Evolutionary conservation across 805 yeast genomes (phyloP).

Genomic region (Candida tallmaniae): DNA sequence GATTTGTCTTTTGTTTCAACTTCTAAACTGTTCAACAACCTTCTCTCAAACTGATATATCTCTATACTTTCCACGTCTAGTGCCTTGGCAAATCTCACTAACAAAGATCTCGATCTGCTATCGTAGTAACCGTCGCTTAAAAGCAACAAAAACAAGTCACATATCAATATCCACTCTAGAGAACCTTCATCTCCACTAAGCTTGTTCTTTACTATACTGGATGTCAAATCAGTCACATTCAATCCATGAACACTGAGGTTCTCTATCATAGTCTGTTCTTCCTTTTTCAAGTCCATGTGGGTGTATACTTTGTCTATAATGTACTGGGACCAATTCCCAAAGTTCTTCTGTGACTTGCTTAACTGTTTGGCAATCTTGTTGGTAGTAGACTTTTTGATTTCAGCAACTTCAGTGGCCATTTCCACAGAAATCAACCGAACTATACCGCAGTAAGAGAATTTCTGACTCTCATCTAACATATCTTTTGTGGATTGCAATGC

Average conservation of each 20-base stretch:
- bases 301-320: conserved; percentile 68
- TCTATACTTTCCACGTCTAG: conserved; percentile 63
- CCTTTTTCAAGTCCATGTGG: conserved; percentile 73
- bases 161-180: conserved; percentile 87
- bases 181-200: conserved; percentile 3
- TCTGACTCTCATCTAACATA: conserved; percentile 77
- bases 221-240: conserved; percentile 63
- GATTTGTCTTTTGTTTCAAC: conserved; percentile 53
- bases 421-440: conserved; percentile 71
- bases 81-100: conserved; percentile 60
- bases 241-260: conserved; percentile 81
- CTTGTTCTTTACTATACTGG: conserved; percentile 37
- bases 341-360: conserved; percentile 66
- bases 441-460: conserved; percentile 87
- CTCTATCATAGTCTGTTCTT: conserved; percentile 85
- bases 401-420: conserved; percentile 77
- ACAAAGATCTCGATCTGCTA: conserved; percentile 78
- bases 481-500: conserved; percentile 78
- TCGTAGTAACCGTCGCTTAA: conserved; percentile 85
- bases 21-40: conserved; percentile 87
- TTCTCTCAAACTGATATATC: conserved; percentile 80
- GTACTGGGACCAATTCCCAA: conserved; percentile 79
- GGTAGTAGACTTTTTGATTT: conserved; percentile 47
- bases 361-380: conserved; percentile 54
- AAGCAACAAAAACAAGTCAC: conserved; percentile 80